Evolutionary conservation across 1,284 basidiomycete genomes (phyloP).

Genomic region (Tilletia indica): DNA sequence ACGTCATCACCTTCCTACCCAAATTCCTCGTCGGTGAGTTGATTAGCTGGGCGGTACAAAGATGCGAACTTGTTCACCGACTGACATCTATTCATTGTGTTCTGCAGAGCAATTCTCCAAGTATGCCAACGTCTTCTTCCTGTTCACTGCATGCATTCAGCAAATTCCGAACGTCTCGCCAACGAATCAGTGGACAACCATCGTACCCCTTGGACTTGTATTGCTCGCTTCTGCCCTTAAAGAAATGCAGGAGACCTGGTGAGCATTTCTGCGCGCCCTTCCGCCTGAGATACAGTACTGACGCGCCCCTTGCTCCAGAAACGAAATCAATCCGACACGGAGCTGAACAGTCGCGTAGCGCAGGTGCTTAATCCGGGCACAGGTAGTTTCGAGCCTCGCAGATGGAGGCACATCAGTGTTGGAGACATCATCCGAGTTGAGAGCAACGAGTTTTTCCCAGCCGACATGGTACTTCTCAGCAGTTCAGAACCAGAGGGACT

Average conservation of each 20-base stretch:
- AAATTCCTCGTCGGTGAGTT: constrained; percentile 84
- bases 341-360: constrained; percentile 79
- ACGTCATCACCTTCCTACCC: constrained; percentile 79
- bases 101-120: constrained; percentile 88
- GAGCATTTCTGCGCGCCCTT: background rate
- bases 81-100: no score
- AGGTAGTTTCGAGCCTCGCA: constrained; percentile 70
- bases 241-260: constrained; percentile 83
- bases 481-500: constrained; percentile 94
- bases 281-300: constrained; percentile 42
- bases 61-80: no score
- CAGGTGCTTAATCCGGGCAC: constrained; percentile 70
- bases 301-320: constrained; percentile 59
- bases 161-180: constrained; percentile 98
- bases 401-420: constrained; percentile 86
- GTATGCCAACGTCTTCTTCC: constrained; percentile 98
- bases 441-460: constrained; percentile 91
- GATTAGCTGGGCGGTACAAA: background rate
- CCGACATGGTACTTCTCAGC: constrained; percentile 82
- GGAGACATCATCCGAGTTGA: constrained; percentile 90
- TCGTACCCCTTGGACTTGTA: constrained; percentile 84
- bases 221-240: constrained; percentile 94
- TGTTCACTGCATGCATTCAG: constrained; percentile 96
- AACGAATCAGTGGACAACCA: constrained; percentile 92
- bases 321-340: constrained; percentile 90